phyloP scores from a whole-genome alignment of 352 stramenopile genomes.

The Pythium diclinum region DNA sequence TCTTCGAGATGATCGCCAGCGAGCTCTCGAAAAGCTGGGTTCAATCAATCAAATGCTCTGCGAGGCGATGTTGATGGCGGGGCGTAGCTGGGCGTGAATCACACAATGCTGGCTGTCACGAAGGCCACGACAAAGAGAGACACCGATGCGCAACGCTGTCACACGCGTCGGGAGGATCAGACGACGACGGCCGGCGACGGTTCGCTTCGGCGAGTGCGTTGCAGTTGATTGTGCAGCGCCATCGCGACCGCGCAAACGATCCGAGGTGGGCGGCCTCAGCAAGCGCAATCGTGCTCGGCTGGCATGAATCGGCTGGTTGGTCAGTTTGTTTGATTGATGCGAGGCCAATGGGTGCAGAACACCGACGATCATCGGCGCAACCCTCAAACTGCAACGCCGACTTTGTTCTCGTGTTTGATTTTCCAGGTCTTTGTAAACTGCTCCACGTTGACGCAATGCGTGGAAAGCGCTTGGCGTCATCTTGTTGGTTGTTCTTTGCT shows the following conservation, averaged over 20 bases:
- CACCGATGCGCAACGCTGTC: not conserved
- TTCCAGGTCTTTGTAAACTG: slow-evolving; percentile 8
- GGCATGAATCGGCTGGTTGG: not conserved
- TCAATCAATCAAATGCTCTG: too few species aligned
- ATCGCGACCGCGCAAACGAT: not conserved
- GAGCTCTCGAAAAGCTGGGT: too few species aligned
- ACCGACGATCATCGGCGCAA: not conserved
- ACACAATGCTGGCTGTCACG: slow-evolving; percentile 6
- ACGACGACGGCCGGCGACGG: not conserved
- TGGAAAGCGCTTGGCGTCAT: slow-evolving; percentile 7
- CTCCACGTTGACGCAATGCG: slow-evolving; percentile 19
- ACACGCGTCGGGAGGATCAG: not conserved
- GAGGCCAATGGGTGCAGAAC: not conserved
- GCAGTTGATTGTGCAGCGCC: not conserved
- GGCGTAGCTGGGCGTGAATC: slow-evolving; percentile 1
- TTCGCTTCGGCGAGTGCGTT: not conserved
- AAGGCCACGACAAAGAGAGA: not conserved
- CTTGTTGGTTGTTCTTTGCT: not conserved
- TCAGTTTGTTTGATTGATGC: not conserved
- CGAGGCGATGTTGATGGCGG: not conserved
- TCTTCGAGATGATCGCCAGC: not conserved
- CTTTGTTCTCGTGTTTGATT: slow-evolving; percentile 10
- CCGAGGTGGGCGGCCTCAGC: not conserved
- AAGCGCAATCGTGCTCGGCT: not conserved
- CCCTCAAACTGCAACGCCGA: not conserved